These are phyloP conservation scores for Passiflora organensis DNA, from an alignment of 345 rosid species.

Conservation along the genomic window DNA sequence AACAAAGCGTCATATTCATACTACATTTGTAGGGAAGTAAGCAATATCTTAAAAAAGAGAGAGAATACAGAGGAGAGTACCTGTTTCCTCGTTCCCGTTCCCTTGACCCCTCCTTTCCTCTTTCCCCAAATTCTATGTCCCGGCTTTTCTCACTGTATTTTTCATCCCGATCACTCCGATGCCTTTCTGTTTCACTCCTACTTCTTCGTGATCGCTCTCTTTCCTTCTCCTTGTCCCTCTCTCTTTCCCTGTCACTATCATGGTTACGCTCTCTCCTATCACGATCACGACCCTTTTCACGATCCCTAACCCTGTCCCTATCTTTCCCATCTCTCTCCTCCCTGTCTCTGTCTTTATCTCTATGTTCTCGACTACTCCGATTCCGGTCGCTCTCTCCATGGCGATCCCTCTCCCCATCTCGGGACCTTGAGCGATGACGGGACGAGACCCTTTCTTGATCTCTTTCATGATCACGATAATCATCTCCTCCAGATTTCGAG, in stretches of 20 bases:
- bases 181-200: conserved; percentile 57
- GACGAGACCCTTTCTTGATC: conserved; percentile 37
- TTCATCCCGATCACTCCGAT: conserved; percentile 37
- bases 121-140: conserved; percentile 53
- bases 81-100: conserved; percentile 76
- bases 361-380: conserved; percentile 50
- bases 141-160: conserved; percentile 42
- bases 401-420: conserved; percentile 78
- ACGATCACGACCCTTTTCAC: conserved; percentile 23
- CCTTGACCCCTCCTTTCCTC: conserved; percentile 47
- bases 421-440: conserved; percentile 50
- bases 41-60: not conserved
- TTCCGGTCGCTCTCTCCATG: conserved; percentile 65
- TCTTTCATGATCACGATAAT: conserved; percentile 42
- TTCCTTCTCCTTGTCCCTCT: conserved; percentile 39
- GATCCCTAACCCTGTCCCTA: conserved; percentile 44
- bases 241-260: conserved; percentile 32
- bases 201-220: conserved; percentile 46
- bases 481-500: conserved; percentile 45
- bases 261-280: conserved; percentile 13
- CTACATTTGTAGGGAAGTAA: not conserved
- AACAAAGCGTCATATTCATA: too few species aligned
- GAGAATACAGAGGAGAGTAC: conserved; percentile 44
- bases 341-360: conserved; percentile 51
- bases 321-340: conserved; percentile 33